phyloP scores from a whole-genome alignment of 495 filamentous ascomycete species.

The Podospora didyma region DNA sequence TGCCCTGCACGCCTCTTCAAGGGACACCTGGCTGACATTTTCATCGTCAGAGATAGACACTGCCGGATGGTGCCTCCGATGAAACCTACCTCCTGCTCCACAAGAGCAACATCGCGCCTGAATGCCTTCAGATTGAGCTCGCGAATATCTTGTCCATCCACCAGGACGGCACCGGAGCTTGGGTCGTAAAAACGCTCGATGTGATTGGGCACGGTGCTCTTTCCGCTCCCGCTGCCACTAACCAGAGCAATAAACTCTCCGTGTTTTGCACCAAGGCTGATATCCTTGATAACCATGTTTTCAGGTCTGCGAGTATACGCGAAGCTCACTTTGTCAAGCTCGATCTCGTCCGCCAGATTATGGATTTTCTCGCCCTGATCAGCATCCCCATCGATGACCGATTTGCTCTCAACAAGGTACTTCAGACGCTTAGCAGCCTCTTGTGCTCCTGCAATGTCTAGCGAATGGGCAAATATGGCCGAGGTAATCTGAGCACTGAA shows the following conservation, averaged over 20 bases:
- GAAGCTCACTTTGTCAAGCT: neutral
- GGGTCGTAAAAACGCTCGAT: conserved; percentile 61
- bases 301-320: conserved; percentile 54
- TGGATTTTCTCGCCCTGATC: neutral
- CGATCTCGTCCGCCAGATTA: neutral
- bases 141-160: conserved; percentile 41
- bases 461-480: neutral
- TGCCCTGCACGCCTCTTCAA: neutral
- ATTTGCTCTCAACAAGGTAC: neutral
- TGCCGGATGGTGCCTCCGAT: neutral
- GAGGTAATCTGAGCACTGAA: neutral
- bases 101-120: conserved; percentile 30
- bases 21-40: neutral
- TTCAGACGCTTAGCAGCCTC: neutral
- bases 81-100: conserved; percentile 15
- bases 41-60: neutral
- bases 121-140: conserved; percentile 35
- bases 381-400: neutral
- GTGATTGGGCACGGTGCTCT: conserved; percentile 40
- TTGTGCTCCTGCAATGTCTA: neutral
- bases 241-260: conserved; percentile 68
- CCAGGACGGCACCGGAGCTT: conserved; percentile 45
- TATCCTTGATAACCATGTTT: conserved; percentile 43
- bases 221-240: conserved; percentile 37
- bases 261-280: conserved; percentile 55